Evolutionary conservation across 2,329 filamentous ascomycete genomes (phyloP).

Genomic region (Phoma herbarum): DNA sequence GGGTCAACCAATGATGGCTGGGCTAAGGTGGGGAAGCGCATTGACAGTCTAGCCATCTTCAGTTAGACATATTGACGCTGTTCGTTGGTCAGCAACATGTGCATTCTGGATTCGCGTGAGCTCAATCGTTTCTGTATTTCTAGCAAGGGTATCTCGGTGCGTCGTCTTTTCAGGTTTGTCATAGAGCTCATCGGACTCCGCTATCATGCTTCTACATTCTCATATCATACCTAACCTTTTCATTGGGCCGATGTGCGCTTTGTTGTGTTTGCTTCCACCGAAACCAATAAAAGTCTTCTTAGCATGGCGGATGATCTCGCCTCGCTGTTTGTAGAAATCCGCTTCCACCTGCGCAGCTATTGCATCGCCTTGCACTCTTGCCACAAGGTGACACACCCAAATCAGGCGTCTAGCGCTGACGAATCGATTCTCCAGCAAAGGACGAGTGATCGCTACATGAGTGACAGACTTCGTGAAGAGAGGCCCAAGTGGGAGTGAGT

Average conservation of each 20-base stretch:
- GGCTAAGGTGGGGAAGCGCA: conserved; percentile 5
- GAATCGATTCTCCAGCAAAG: conserved; percentile 40
- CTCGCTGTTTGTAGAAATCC: conserved; percentile 41
- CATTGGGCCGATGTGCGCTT: conserved; percentile 41
- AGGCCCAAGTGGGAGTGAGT: conserved; percentile 37
- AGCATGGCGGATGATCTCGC: conserved; percentile 39
- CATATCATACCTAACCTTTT: conserved; percentile 42
- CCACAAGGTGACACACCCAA: conserved; percentile 44
- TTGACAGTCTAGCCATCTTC: conserved; percentile 3
- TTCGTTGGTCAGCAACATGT: neutral
- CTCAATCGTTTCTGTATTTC: neutral
- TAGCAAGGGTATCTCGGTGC: conserved; percentile 17
- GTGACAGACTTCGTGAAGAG: conserved; percentile 44
- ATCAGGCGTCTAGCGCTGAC: conserved; percentile 40
- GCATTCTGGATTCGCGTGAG: neutral
- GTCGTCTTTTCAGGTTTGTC: conserved; percentile 4
- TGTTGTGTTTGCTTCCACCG: conserved; percentile 31
- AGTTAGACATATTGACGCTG: neutral
- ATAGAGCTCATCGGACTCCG: neutral
- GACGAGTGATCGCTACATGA: conserved; percentile 35
- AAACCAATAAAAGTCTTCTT: conserved; percentile 26
- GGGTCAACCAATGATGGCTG: conserved; percentile 8
- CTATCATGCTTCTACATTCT: conserved; percentile 1
- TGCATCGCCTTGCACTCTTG: conserved; percentile 39
- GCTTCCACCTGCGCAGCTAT: conserved; percentile 40